Evolutionary conservation across 495 filamentous ascomycete genomes (phyloP), one percentile per base, ranked within the genome.

Genomic region (Tuber brumale): DNA sequence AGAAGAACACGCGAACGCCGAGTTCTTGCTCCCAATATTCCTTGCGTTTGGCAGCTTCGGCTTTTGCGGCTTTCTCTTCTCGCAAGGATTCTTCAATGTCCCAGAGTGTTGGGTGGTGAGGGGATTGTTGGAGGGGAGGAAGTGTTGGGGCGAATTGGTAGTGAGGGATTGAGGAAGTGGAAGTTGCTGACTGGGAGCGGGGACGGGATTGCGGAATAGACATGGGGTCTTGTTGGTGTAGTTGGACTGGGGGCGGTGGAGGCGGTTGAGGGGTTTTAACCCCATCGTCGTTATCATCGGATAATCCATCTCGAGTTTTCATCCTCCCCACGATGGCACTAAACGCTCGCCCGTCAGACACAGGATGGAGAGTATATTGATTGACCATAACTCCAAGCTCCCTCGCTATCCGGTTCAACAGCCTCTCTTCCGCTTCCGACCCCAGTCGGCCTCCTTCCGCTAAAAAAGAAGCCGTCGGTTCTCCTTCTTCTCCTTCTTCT

Each of bases 301-400:
- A 27, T 16, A 61, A 31, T 16, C 27, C 37, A 76, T 85, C 74
- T 78, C 76, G 84, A 84, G 61, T 44, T 18, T 39, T 61, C 21
- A 51, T 14, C 83, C 70, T 84, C 80, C 85, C 84, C 31, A 87
- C 86, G 77, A 95, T 94, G 8, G 92, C 92, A 14, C 89, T 91
- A 83, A 97, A 97, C 21, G 94, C 92, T 12, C 92, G 92, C 12
- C 78, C 77, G 7, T 91, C 78, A 41, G 72, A 89, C 41, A 79
- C 51, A 9, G 88, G 88, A 71, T 94, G 91, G 71, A 92, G 90
- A 43, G 93, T 92, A 72, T 97, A 87, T 72, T 94, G 92, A 77
- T 94, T 87, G 21, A 97, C 90, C 27, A 98, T 85, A 31, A 91
- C 84, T 14, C 94, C 95, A 12, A 99, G 88, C 84, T 98, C 95